phyloP scores from a whole-genome alignment of 805 yeast genomes.

The Candida piceae region DNA sequence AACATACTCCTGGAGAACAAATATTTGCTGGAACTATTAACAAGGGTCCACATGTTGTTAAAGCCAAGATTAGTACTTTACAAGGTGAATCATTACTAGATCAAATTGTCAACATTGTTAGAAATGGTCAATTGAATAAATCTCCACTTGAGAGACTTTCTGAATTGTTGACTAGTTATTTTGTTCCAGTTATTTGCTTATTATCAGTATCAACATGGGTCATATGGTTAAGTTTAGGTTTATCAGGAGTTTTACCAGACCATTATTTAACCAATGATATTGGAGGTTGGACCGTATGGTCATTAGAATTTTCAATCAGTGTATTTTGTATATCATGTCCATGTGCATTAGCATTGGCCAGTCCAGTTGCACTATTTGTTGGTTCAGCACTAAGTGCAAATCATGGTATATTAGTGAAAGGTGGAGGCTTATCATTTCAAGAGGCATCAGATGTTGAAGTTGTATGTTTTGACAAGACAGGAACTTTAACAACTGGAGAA shows the following conservation, averaged over 20 bases:
- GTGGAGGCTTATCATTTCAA: slow-evolving; percentile 81
- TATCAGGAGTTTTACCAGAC: slow-evolving; percentile 47
- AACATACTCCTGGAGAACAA: slow-evolving; percentile 55
- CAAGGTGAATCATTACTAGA: slow-evolving; percentile 65
- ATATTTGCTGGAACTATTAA: slow-evolving; percentile 71
- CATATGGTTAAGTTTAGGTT: slow-evolving; percentile 60
- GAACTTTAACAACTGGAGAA: slow-evolving; percentile 65
- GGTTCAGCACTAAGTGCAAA: slow-evolving; percentile 79
- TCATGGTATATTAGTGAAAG: slow-evolving; percentile 68
- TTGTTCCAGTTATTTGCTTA: slow-evolving; percentile 64
- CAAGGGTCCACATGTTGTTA: slow-evolving; percentile 47
- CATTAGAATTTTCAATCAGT: slow-evolving; percentile 69
- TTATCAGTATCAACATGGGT: slow-evolving; percentile 63
- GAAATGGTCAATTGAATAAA: slow-evolving; percentile 66
- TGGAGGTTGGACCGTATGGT: slow-evolving; percentile 78
- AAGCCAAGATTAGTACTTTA: slow-evolving; percentile 51
- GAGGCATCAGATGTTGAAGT: slow-evolving; percentile 62
- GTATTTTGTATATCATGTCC: slow-evolving; percentile 91
- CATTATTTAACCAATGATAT: slow-evolving; percentile 55
- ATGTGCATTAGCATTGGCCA: slow-evolving; percentile 90
- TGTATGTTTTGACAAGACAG: slow-evolving; percentile 76
- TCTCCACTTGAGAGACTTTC: slow-evolving; percentile 74
- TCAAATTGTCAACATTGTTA: slow-evolving; percentile 62
- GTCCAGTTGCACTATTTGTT: slow-evolving; percentile 77
- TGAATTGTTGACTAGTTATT: slow-evolving; percentile 61